Evolutionary conservation across 2,329 filamentous ascomycete genomes (phyloP), one percentile per base, ranked within the genome.

Genomic region (Scytalidium sp.): DNA sequence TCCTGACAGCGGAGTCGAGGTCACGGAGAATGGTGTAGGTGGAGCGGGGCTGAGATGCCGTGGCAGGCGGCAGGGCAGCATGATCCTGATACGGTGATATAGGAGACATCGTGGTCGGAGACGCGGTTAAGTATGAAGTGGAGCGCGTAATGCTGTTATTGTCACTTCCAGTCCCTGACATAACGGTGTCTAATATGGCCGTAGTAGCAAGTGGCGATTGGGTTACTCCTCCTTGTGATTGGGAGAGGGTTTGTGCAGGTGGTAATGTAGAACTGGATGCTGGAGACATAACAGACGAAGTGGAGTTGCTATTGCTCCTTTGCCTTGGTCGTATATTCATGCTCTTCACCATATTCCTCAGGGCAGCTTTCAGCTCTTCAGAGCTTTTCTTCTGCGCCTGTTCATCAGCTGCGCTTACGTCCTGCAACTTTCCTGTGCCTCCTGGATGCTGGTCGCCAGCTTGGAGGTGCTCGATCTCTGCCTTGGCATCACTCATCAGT

Each of bases 271-370:
- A 36, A 15, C 11, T 36, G 17, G 32, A 36, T 5, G 25, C 13
- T 13, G 25, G 13, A 27, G 25, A 27, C 25, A 27, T 13, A 27
- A 27, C 64, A 43, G 63, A 62, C 20, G 63, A 66, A 50, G 49
- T 64, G 54, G 57, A 67, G 32, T n/a, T 20, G 22, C 15, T 29
- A n/a, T 29, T 47, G 11, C 45, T 41, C 25, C 45, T 20, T 23
- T 50, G 48, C 19, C 64, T 61, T 36, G 58, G 57, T 3, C 41
- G 53, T 3, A 54, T 60, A 5, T 59, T 45, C 46, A 55, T 42
- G 21, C 40, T 57, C 20, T 60, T 56, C 47, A 50, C 50, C 23
- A 56, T 56, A 27, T 47, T 41, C 11, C 32, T 22, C 21, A 39
- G 19, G 6, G 45, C 45, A 5, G 10, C 21, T 11, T 41, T 23